Conservation (phyloP, 306 rosid species). For the Citrullus amarus region DNA sequence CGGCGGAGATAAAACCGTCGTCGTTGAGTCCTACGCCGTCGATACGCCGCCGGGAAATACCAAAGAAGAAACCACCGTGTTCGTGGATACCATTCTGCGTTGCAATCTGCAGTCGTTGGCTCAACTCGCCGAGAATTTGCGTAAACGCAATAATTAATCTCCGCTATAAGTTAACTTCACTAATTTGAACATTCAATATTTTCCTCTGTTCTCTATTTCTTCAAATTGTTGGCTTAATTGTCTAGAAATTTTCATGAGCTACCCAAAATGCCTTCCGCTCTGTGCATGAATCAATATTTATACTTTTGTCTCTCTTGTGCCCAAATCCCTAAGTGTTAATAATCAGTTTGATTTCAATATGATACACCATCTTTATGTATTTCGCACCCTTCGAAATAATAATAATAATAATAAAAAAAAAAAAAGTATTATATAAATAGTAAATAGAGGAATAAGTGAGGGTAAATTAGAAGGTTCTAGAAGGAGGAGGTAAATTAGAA, state of each 20-base stretch:
- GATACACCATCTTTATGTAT: too few species aligned
- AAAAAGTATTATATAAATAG: too few species aligned
- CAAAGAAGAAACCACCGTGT: conserved; percentile 61
- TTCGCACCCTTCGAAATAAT: too few species aligned
- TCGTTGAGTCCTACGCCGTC: conserved; percentile 79
- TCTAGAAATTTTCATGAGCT: neutral
- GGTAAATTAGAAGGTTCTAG: too few species aligned
- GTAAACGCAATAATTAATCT: conserved; percentile 14
- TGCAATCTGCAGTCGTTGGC: conserved; percentile 91
- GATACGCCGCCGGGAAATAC: conserved; percentile 88
- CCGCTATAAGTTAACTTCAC: neutral
- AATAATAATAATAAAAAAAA: too few species aligned
- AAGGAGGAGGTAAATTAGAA: too few species aligned
- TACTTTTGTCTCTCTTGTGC: neutral
- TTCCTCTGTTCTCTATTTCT: neutral
- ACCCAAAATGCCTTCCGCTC: neutral
- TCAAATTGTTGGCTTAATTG: neutral
- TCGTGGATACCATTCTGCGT: conserved; percentile 78
- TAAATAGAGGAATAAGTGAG: too few species aligned
- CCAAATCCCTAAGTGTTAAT: neutral
- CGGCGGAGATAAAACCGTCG: conserved; percentile 32
- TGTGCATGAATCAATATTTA: neutral
- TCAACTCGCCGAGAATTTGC: conserved; percentile 49
- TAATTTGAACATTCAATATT: neutral
- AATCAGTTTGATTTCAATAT: neutral